Evolutionary conservation across 768 basidiomycete species (phyloP).

Genomic region (Panellus pusillus): DNA sequence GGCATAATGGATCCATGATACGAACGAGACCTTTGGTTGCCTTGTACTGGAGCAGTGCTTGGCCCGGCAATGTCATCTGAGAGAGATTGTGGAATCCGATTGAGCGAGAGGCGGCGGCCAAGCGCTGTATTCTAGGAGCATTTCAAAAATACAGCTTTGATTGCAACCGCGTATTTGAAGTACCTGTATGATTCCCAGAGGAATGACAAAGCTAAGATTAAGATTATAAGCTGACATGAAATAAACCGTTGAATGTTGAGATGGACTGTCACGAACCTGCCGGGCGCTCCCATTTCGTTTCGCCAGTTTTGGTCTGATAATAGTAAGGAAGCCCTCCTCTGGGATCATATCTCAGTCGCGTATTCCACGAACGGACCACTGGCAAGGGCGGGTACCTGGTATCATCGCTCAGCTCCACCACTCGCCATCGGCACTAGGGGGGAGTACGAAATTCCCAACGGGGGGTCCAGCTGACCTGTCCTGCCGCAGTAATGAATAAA

Average conservation of each 20-base stretch:
- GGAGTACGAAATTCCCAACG: constrained; percentile 86
- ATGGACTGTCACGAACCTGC: constrained; percentile 35
- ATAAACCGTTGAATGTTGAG: no score
- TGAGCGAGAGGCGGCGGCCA: constrained; percentile 65
- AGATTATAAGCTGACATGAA: neutral
- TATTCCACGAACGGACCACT: no score
- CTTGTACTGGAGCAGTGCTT: constrained; percentile 29
- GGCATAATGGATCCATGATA: constrained; percentile 34
- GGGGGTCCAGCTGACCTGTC: constrained; percentile 49
- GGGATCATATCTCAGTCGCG: constrained; percentile 68
- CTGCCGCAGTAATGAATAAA: constrained; percentile 56
- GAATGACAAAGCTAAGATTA: constrained; percentile 78
- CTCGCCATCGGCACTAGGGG: constrained; percentile 81
- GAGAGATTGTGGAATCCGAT: constrained; percentile 41
- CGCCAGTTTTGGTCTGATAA: constrained; percentile 89
- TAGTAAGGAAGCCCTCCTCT: constrained; percentile 76
- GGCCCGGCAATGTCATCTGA: constrained; percentile 22
- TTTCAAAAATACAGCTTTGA: neutral
- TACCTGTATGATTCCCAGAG: constrained; percentile 85
- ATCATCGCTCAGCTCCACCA: constrained; percentile 94
- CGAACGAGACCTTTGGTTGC: constrained; percentile 37
- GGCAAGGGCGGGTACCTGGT: constrained; percentile 41
- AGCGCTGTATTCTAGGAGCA: constrained; percentile 65
- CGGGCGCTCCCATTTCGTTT: constrained; percentile 93
- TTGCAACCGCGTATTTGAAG: constrained; percentile 17